Base-by-base conservation (phyloP, 768 basidiomycete species). In the Sutorius australiensis region DNA sequence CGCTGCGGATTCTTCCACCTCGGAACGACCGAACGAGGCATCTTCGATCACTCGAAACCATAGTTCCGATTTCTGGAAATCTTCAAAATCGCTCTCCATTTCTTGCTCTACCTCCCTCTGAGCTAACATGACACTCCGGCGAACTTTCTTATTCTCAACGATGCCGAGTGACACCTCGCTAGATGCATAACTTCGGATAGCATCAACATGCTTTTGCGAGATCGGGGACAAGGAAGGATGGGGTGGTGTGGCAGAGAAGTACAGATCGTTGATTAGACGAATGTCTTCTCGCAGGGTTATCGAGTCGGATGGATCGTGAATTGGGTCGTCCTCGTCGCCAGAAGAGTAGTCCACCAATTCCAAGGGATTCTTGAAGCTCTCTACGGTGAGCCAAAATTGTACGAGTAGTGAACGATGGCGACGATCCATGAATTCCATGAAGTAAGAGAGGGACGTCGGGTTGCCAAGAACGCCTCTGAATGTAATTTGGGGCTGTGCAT, bases 381-480 rank as follows among this genome's bases (percentile, higher is more conserved):
- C 94, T 3, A 98, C 91, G 0, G 93, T 92, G 1, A 98, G 76
- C 95, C 95, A 98, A 71, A 98, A 99, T 58, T 98, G 95, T 3
- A 97, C 92, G 10, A 92, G 82, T 12, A 91, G 64, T 12, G 94
- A 89, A 30, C 88, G 83, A 54, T 84, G 79, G 8, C 89, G 82
- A 13, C 97, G 82, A 60, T 98, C 97, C 92, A 98, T 95, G 62
- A 92, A 97, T 73, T 99, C 97, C 86, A 98, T 94, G 73, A 95
- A 91, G 67, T 97, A 95, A 2, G 91, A 92, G 3, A 98, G 79
- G 0, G 93, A 92, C 34, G 84, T 87, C 0, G 95, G 95, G 60
- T 92, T 94, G 21, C 85, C 75, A 3, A 99, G 81, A 46, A 98
- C 79, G 48, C 92, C 88, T 36, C 89, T 81, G 5, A 95, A 76